These are phyloP conservation scores for Orobanche coerulescens DNA, from an alignment of 257 asterid species.

Conservation along the genomic window DNA sequence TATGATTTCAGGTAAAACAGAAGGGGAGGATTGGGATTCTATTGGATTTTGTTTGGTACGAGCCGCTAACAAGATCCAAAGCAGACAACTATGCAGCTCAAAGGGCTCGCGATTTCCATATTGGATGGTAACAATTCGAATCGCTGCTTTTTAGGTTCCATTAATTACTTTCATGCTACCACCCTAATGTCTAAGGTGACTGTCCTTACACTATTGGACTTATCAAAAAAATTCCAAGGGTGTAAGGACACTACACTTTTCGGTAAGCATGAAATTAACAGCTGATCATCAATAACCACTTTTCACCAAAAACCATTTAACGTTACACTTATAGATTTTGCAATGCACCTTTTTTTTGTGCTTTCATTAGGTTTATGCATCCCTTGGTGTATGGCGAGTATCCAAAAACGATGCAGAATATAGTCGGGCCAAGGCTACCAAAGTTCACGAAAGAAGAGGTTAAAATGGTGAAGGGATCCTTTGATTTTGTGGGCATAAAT, in stretches of 20 bases:
- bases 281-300: no score
- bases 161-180: no score
- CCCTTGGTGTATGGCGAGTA: conserved; percentile 91
- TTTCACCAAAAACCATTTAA: no score
- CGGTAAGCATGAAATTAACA: no score
- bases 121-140: conserved; percentile 89
- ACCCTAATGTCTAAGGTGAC: no score
- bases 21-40: conserved; percentile 83
- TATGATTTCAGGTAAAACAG: conserved; percentile 46
- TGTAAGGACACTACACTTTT: no score
- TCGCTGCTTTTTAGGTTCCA: no score
- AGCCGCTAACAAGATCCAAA: conserved; percentile 63
- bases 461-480: conserved; percentile 72
- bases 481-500: conserved; percentile 76
- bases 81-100: conserved; percentile 71
- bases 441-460: conserved; percentile 61
- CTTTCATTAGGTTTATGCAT: conserved; percentile 66
- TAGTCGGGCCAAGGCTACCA: conserved; percentile 71
- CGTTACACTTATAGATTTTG: no score
- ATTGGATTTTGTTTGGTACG: conserved; percentile 80
- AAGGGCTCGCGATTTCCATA: conserved; percentile 81
- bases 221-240: no score
- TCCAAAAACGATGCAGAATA: conserved; percentile 72
- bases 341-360: neutral
- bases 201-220: no score